Percentiles rank a stretch among this genome's conserved stretches.
Conservation (phyloP, 1,284 basidiomycete species). For the Leccinum ponderosum region DNA sequence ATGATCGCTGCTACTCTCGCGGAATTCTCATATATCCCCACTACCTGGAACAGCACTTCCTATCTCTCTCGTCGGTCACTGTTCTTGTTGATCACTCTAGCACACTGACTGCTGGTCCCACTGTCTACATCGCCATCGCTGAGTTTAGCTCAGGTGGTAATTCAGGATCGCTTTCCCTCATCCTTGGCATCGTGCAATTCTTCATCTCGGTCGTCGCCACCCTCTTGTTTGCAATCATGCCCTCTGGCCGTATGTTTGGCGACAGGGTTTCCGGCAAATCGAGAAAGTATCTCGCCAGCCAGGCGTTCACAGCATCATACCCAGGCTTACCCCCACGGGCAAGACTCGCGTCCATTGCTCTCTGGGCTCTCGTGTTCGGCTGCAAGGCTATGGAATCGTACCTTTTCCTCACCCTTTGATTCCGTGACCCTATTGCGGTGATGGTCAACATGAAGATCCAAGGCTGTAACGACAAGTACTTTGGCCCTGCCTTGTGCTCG, state of each 20-base stretch:
- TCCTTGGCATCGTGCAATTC: conserved; percentile 92
- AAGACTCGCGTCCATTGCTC: conserved; percentile 70
- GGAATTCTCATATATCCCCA: conserved; percentile 95
- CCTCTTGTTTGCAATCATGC: conserved; percentile 82
- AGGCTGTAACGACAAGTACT: conserved; percentile 81
- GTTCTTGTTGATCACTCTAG: conserved; percentile 84
- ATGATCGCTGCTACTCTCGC: conserved; percentile 92
- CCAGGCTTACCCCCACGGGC: conserved; percentile 62
- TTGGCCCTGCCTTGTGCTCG: conserved; percentile 77
- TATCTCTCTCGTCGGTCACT: conserved; percentile 86
- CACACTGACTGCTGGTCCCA: conserved; percentile 81
- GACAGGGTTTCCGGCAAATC: conserved; percentile 92
- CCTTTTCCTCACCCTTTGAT: conserved; percentile 94
- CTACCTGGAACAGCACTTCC: conserved; percentile 96
- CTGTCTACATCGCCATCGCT: conserved; percentile 84
- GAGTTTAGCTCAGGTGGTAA: conserved; percentile 49
- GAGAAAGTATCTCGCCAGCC: conserved; percentile 92
- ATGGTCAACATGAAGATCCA: conserved; percentile 95
- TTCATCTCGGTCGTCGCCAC: conserved; percentile 84
- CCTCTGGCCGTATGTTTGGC: conserved; percentile 93
- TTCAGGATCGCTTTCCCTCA: conserved; percentile 75
- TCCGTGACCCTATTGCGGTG: conserved; percentile 84
- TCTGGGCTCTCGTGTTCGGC: conserved; percentile 90
- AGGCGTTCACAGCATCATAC: conserved; percentile 95
- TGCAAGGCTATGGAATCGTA: conserved; percentile 96